Percentiles rank a stretch among this genome's conserved stretches.
These are phyloP conservation scores for thale cress (Arabidopsis thaliana) DNA, from an alignment of 345 rosid species.

Conservation along the genomic window DNA sequence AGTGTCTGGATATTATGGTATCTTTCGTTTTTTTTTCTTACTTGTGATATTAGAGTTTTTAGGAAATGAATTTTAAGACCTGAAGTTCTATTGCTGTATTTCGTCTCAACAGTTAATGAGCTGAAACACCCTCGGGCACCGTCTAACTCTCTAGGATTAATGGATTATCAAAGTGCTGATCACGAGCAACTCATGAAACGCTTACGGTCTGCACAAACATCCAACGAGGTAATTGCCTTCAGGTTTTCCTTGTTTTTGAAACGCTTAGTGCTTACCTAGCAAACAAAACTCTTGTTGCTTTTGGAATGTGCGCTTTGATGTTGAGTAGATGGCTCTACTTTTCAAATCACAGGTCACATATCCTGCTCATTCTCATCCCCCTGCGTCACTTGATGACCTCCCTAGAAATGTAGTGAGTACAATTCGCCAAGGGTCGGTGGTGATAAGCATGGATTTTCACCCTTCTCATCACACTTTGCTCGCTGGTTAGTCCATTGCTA, in stretches of 20 bases:
- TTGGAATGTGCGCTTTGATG: conserved; percentile 23
- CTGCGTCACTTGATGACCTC: conserved; percentile 81
- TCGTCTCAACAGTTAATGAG: conserved; percentile 51
- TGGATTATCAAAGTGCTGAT: conserved; percentile 84
- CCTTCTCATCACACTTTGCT: conserved; percentile 76
- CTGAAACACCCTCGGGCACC: conserved; percentile 80
- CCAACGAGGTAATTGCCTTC: conserved; percentile 48
- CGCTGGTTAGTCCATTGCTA: conserved; percentile 65
- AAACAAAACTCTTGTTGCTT: not conserved
- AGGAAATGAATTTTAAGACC: conserved; percentile 12
- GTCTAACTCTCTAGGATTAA: conserved; percentile 64
- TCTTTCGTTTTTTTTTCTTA: not conserved
- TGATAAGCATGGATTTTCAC: conserved; percentile 95
- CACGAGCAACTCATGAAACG: conserved; percentile 89
- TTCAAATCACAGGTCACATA: conserved; percentile 58
- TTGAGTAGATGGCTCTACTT: conserved; percentile 11
- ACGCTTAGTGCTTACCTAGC: not conserved
- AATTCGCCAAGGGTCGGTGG: conserved; percentile 77
- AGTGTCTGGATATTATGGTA: not conserved
- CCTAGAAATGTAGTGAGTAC: conserved; percentile 84
- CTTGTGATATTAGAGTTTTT: not conserved
- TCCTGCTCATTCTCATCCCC: conserved; percentile 64
- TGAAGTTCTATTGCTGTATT: conserved; percentile 23
- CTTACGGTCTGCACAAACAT: conserved; percentile 72
- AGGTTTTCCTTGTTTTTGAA: conserved; percentile 6